These are phyloP conservation scores for Proliferodiscus dingleyae DNA, from an alignment of 2,329 filamentous ascomycete genomes.

Conservation along the genomic window DNA sequence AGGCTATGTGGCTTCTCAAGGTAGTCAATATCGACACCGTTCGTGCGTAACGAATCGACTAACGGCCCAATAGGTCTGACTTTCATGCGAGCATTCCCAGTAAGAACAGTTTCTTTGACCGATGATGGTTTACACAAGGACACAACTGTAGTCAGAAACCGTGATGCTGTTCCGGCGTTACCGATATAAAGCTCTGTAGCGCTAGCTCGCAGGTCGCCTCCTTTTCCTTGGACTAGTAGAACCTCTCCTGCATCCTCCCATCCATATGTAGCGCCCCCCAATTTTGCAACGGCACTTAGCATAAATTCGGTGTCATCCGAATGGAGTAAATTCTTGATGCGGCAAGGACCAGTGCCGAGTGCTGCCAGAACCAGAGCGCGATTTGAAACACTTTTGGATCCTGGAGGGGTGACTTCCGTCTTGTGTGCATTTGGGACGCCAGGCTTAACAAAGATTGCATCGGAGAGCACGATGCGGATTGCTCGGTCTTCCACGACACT, in stretches of 20 bases:
- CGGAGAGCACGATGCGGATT: conserved; percentile 78
- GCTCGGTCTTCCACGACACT: conserved; percentile 83
- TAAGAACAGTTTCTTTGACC: conserved; percentile 70
- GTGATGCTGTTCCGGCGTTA: conserved; percentile 92
- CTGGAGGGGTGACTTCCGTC: conserved; percentile 79
- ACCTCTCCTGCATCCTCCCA: conserved; percentile 96
- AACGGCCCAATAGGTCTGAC: conserved; percentile 88
- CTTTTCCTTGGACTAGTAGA: conserved; percentile 82
- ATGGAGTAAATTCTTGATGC: conserved; percentile 87
- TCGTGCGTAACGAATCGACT: conserved; percentile 81
- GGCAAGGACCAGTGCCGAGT: conserved; percentile 77
- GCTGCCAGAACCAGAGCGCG: conserved; percentile 90
- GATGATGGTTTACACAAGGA: conserved; percentile 69
- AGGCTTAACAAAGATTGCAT: conserved; percentile 68
- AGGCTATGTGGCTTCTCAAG: conserved; percentile 78
- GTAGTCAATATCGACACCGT: conserved; percentile 85
- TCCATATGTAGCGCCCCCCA: conserved; percentile 81
- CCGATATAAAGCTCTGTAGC: conserved; percentile 80
- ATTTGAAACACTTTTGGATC: conserved; percentile 97
- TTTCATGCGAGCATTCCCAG: conserved; percentile 95
- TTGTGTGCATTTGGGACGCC: conserved; percentile 62
- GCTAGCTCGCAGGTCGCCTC: conserved; percentile 76
- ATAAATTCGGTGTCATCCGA: conserved; percentile 98
- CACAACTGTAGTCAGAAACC: conserved; percentile 89
- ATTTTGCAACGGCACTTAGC: conserved; percentile 81